A percentile compares a stretch with the other conserved stretches of the same genome.
phyloP scores from a whole-genome alignment of 1,139 yeast genomes.

The Yamadazyma trypodendri region DNA sequence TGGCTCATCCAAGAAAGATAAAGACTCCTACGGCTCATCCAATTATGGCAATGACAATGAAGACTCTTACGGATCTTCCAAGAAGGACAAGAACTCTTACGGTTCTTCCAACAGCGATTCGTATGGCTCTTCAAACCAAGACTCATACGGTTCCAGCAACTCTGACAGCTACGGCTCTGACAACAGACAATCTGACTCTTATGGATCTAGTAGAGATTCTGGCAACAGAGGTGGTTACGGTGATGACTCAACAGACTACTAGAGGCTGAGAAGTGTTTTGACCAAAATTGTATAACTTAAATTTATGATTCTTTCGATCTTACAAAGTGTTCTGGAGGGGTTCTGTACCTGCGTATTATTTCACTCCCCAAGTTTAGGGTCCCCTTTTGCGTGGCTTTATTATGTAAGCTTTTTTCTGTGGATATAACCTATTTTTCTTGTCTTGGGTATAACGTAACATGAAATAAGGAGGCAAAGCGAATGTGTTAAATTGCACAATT shows the following conservation, averaged over 20 bases:
- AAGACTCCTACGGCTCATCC: conserved; percentile 12
- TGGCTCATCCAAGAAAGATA: conserved; percentile 3
- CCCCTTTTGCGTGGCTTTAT: too few relatives aligned
- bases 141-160: conserved; percentile 9
- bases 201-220: conserved; percentile 5
- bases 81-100: conserved; percentile 15
- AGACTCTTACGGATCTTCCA: conserved; percentile 6
- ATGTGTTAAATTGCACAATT: background rate
- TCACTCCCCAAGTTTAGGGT: background rate
- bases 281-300: too few relatives aligned
- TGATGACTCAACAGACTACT: conserved; percentile 3
- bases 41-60: conserved; percentile 4
- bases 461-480: background rate
- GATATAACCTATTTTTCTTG: background rate
- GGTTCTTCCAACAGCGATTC: conserved; percentile 19
- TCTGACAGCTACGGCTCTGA: conserved; percentile 6
- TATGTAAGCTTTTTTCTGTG: too few relatives aligned
- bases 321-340: too few relatives aligned
- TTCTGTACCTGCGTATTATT: background rate
- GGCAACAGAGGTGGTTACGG: background rate
- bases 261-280: background rate
- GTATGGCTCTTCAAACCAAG: conserved; percentile 16
- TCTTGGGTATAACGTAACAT: background rate
- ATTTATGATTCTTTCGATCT: background rate
- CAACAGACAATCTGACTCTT: conserved; percentile 7